phyloP scores from a whole-genome alignment of 2,329 filamentous ascomycete species.

The Rugonectria rugulosa region DNA sequence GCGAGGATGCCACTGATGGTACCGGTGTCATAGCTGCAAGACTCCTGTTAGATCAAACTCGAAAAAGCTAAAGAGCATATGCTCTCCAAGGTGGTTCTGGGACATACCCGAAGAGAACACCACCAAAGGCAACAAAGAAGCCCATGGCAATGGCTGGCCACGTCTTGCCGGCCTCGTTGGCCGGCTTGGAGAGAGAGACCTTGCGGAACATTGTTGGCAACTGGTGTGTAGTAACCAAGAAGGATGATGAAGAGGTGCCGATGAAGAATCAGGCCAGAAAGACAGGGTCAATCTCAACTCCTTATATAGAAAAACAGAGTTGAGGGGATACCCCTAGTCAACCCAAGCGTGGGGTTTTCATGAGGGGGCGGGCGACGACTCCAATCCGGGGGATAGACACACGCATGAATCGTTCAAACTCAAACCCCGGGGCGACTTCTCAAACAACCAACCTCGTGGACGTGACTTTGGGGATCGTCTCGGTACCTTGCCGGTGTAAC shows the following conservation, averaged over 20 bases:
- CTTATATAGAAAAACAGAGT: background rate
- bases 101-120: slow-evolving; percentile 63
- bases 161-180: slow-evolving; percentile 62
- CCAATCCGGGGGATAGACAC: background rate
- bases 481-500: background rate
- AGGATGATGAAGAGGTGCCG: background rate
- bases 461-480: background rate
- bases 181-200: slow-evolving; percentile 47
- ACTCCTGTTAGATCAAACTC: background rate
- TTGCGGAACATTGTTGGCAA: background rate
- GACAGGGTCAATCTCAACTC: too few relatives aligned
- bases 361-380: background rate
- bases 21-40: slow-evolving; percentile 62
- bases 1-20: slow-evolving; percentile 60
- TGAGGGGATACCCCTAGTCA: background rate
- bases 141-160: slow-evolving; percentile 69
- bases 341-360: background rate
- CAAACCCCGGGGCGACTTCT: too few relatives aligned
- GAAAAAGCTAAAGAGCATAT: background rate
- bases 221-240: background rate
- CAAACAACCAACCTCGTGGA: background rate
- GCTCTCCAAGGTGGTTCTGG: background rate
- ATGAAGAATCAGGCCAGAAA: background rate
- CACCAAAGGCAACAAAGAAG: slow-evolving; percentile 68
- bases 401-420: background rate